These are phyloP conservation scores for Vanrija humicola DNA, from an alignment of 1,284 basidiomycete species.

Conservation along the genomic window DNA sequence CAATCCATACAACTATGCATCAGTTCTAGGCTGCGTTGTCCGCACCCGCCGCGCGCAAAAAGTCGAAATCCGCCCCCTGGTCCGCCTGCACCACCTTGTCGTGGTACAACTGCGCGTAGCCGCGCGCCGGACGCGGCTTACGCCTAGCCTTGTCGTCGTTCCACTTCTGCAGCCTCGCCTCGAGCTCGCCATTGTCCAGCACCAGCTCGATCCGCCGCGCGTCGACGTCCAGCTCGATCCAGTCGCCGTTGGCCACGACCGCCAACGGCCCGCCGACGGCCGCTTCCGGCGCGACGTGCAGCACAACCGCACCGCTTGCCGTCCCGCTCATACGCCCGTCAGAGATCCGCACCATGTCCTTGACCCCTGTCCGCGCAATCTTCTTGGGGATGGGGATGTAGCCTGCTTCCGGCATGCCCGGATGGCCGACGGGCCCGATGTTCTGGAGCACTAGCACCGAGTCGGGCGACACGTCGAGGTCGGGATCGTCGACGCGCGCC, in stretches of 20 bases:
- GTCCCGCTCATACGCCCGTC: slow-evolving; percentile 48
- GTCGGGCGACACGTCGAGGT: slow-evolving; percentile 28
- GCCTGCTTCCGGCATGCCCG: slow-evolving; percentile 49
- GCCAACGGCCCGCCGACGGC: slow-evolving; percentile 45
- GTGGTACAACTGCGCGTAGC: slow-evolving; percentile 39
- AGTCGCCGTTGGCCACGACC: slow-evolving; percentile 40
- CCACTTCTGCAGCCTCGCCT: slow-evolving; percentile 24
- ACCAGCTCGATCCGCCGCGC: slow-evolving; percentile 23
- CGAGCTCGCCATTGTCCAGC: slow-evolving; percentile 26
- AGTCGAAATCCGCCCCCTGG: slow-evolving; percentile 43
- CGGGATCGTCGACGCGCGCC: slow-evolving; percentile 35
- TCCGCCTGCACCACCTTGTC: slow-evolving; percentile 37
- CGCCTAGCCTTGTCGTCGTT: neutral
- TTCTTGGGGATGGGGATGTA: slow-evolving; percentile 45
- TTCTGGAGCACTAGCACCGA: slow-evolving; percentile 43
- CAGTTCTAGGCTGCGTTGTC: too few relatives aligned
- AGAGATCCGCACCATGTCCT: slow-evolving; percentile 44
- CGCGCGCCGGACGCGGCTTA: slow-evolving; percentile 19
- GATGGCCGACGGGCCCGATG: slow-evolving; percentile 42
- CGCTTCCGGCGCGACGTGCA: slow-evolving; percentile 47
- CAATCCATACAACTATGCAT: too few relatives aligned
- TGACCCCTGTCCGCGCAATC: slow-evolving; percentile 38
- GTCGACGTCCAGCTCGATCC: slow-evolving; percentile 38
- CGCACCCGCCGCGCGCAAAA: slow-evolving; percentile 26
- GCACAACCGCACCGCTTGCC: slow-evolving; percentile 40